Base-by-base conservation (phyloP, 2,329 filamentous ascomycete genomes). In the Emmonsiellopsis sp. region DNA sequence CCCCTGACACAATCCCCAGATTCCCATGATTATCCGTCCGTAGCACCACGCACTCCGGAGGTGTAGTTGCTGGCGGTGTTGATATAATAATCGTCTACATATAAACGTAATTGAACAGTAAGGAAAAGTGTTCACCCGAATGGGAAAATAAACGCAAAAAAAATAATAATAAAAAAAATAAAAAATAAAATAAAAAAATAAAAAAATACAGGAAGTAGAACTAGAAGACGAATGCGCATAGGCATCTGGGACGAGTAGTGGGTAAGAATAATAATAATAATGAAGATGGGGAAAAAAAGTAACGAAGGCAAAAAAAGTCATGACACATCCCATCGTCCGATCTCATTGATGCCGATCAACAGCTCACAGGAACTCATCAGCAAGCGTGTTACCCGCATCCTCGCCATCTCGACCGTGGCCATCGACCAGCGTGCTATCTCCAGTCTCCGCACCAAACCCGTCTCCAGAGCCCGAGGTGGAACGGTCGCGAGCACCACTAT, bases 401-500 rank as follows among this genome's bases (percentile, higher is more conserved):
- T 63, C 61, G 46, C 59, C 58, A 42, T 66, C 64, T 11, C 54
- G 54, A 32, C 58, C 59, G 31, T 57, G 63, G 9, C 47, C 47
- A 40, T 49, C 46, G 3, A n/a, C 43, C 13, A 45, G 16, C 6
- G 43, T 32, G 20, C 44, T 15, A 16, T 47, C 45, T 37, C 45
- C 47, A n/a, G 26, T 49, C 10, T 49, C 47, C 35, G 35, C 16
- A 20, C 35, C 47, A 32, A 49, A 49, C 16, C n/a, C 47, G 40
- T 56, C 55, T 16, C 40, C 50, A 26, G 54, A 45, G 43, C 40
- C 51, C 8, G 58, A 57, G 13, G 62, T 54, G n/a, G 67, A 64
- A 6, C 61, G 61, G 26, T 66, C 63, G 41, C 62, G 62, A 43
- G 67, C 69, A 30, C 65, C 65, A 15, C 63, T 66, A 42, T 69